These are phyloP conservation scores for Crucihimalaya himalaica DNA, from an alignment of 345 rosid genomes.

Conservation along the genomic window DNA sequence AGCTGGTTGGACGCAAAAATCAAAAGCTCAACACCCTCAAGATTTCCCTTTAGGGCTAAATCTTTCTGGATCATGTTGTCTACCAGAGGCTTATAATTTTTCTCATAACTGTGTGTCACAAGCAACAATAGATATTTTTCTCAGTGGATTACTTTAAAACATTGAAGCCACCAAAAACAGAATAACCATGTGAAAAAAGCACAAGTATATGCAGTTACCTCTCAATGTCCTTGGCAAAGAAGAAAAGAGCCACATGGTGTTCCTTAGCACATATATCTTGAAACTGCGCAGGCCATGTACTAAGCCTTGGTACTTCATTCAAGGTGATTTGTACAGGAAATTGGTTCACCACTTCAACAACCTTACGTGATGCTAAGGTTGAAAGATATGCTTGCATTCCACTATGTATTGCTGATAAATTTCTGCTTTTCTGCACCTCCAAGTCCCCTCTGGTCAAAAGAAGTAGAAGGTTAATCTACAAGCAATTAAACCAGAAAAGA, in stretches of 20 bases:
- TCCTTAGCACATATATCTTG: conserved; percentile 66
- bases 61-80: conserved; percentile 80
- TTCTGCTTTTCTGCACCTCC: conserved; percentile 62
- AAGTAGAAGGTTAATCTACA: conserved; percentile 27
- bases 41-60: conserved; percentile 78
- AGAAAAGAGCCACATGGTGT: conserved; percentile 88
- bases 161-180: conserved; percentile 17
- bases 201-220: conserved; percentile 50
- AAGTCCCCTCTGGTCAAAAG: conserved; percentile 73
- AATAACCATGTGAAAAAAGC: neutral
- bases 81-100: conserved; percentile 70
- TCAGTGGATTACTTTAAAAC: conserved; percentile 9
- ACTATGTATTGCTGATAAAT: conserved; percentile 44
- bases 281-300: conserved; percentile 89
- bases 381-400: conserved; percentile 89
- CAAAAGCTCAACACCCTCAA: conserved; percentile 74
- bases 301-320: conserved; percentile 78
- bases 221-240: conserved; percentile 86
- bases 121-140: conserved; percentile 18
- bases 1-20: conserved; percentile 87
- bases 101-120: conserved; percentile 66
- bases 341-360: conserved; percentile 58
- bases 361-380: conserved; percentile 67
- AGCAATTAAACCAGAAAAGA: conserved; percentile 8
- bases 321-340: conserved; percentile 59